Conservation (phyloP, 495 filamentous ascomycete genomes). For the Tetracladium marchalianum region DNA sequence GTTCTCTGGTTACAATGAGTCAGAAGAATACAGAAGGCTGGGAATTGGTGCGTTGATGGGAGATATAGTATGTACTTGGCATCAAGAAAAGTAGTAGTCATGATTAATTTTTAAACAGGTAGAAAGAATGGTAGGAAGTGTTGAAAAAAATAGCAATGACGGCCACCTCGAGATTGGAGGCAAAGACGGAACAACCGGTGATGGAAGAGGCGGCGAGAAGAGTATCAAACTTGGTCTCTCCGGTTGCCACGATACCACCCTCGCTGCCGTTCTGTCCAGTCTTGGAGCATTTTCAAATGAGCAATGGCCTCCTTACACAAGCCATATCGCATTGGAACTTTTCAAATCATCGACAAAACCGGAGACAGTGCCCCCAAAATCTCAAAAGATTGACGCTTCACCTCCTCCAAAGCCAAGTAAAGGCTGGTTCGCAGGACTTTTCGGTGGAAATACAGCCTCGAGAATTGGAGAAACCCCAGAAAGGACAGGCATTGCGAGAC, state of each 20-base stretch:
- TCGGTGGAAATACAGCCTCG: conserved; percentile 20
- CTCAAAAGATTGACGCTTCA: not conserved
- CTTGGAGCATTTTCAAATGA: conserved; percentile 65
- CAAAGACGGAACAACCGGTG: conserved; percentile 24
- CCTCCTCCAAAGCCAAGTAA: conserved; percentile 8
- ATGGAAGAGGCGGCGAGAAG: conserved; percentile 34
- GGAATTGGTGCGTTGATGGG: conserved; percentile 80
- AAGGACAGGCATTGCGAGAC: conserved; percentile 38
- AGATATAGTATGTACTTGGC: conserved; percentile 56
- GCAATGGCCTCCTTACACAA: conserved; percentile 86
- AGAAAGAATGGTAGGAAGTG: conserved; percentile 64
- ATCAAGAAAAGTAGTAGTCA: too few relatives aligned
- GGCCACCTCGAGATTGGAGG: conserved; percentile 41
- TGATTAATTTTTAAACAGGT: not conserved
- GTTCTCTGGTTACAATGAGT: conserved; percentile 81
- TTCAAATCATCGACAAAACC: conserved; percentile 44
- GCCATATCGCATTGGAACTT: conserved; percentile 82
- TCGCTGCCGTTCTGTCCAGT: conserved; percentile 68
- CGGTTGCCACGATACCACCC: conserved; percentile 92
- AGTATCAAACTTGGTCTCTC: conserved; percentile 63
- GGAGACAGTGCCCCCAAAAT: not conserved
- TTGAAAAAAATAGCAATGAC: conserved; percentile 49
- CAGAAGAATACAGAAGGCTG: conserved; percentile 70
- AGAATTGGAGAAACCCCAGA: conserved; percentile 13
- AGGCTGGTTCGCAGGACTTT: conserved; percentile 38